Conservation (phyloP, 1,139 yeast species). For the Saccharomyces hybrid region DNA sequence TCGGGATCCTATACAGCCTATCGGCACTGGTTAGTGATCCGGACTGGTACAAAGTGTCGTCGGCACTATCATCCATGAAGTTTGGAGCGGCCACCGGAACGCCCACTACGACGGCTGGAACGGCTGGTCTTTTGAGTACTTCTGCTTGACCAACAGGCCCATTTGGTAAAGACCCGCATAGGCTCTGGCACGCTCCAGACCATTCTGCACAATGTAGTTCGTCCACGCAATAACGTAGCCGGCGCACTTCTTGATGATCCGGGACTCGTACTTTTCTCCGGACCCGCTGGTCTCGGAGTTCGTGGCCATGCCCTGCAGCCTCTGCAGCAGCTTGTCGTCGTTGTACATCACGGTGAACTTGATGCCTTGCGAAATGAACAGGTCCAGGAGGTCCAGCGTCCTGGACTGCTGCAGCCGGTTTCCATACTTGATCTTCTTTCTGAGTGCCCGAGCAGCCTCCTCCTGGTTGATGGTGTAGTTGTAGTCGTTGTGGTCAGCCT, state of each 20-base stretch:
- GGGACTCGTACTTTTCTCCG: constrained; percentile 16
- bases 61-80: constrained; percentile 45
- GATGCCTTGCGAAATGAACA: constrained; percentile 69
- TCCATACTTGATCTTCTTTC: constrained; percentile 89
- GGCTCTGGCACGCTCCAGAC: constrained; percentile 1
- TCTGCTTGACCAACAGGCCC: background rate
- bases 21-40: constrained; percentile 24
- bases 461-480: constrained; percentile 23
- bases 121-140: background rate
- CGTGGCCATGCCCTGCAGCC: constrained; percentile 43
- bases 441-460: constrained; percentile 85
- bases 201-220: constrained; percentile 18
- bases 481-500: constrained; percentile 18
- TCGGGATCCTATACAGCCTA: constrained; percentile 54
- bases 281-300: constrained; percentile 21
- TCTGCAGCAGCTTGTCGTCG: constrained; percentile 64
- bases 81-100: constrained; percentile 22
- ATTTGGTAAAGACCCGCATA: constrained; percentile 2
- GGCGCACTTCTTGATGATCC: constrained; percentile 17
- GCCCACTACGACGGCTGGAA: background rate
- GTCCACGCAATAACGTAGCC: constrained; percentile 23
- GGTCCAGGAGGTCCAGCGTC: constrained; percentile 64
- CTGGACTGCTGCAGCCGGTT: constrained; percentile 22
- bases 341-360: constrained; percentile 43
- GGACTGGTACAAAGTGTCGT: constrained; percentile 26